These are phyloP conservation scores for Phytophthora quininea DNA, from an alignment of 352 stramenopile species.

Conservation along the genomic window DNA sequence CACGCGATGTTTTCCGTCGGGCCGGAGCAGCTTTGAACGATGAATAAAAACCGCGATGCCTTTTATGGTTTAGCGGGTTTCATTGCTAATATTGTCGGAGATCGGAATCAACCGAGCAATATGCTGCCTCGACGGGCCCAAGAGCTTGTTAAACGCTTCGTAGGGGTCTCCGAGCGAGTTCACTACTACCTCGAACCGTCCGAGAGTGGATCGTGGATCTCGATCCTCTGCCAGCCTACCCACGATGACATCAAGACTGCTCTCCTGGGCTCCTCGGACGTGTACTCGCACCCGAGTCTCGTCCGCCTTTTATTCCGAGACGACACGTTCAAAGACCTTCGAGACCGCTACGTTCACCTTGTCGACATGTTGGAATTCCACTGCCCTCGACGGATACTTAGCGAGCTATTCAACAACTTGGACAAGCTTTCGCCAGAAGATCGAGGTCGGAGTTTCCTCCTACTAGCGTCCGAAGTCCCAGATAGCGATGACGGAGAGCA, in stretches of 20 bases:
- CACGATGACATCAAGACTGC: conserved; percentile 16
- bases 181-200: conserved; percentile 9
- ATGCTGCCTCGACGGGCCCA: conserved; percentile 5
- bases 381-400: conserved; percentile 4
- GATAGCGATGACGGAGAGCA: background rate
- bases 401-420: conserved; percentile 22
- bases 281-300: conserved; percentile 14
- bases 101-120: conserved; percentile 1
- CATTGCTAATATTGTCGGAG: conserved; percentile 4
- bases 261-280: conserved; percentile 4
- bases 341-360: conserved; percentile 11
- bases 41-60: background rate
- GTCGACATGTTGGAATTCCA: conserved; percentile 14
- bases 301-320: conserved; percentile 28
- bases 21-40: conserved; percentile 30
- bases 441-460: conserved; percentile 26
- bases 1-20: conserved; percentile 63
- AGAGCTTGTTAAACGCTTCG: conserved; percentile 12
- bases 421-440: conserved; percentile 27
- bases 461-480: conserved; percentile 22
- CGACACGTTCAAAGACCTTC: conserved; percentile 23
- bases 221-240: conserved; percentile 13
- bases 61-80: background rate
- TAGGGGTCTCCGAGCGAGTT: conserved; percentile 6
- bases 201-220: conserved; percentile 10